Percentiles rank a stretch among this genome's conserved stretches.
Conservation (phyloP, 1,284 basidiomycete species). For the Malassezia psittaci region DNA sequence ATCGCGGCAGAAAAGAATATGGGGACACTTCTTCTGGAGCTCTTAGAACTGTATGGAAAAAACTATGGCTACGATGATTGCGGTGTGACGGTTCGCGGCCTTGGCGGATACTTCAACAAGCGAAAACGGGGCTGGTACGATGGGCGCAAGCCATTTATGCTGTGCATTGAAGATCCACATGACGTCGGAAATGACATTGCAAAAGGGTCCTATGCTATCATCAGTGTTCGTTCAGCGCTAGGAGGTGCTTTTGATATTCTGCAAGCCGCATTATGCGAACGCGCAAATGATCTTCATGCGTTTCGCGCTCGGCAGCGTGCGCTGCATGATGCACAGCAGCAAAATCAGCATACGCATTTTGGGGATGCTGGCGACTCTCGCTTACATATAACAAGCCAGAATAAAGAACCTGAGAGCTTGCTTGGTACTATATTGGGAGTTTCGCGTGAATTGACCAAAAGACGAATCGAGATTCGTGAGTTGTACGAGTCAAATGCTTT, state of each 20-base stretch:
- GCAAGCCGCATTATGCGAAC: slow-evolving; percentile 51
- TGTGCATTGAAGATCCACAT: slow-evolving; percentile 90
- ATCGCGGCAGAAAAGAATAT: slow-evolving; percentile 78
- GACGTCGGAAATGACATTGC: slow-evolving; percentile 89
- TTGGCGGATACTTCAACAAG: slow-evolving; percentile 65
- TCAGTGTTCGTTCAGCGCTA: slow-evolving; percentile 68
- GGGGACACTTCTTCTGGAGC: slow-evolving; percentile 84
- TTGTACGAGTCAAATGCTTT: slow-evolving; percentile 59
- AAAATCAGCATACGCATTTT: slow-evolving; percentile 9
- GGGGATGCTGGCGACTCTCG: slow-evolving; percentile 11
- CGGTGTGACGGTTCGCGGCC: slow-evolving; percentile 67
- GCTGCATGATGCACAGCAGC: slow-evolving; percentile 7
- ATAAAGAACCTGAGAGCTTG: slow-evolving; percentile 58
- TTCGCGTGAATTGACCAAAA: slow-evolving; percentile 61
- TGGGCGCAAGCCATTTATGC: slow-evolving; percentile 54
- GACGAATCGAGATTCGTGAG: slow-evolving; percentile 56
- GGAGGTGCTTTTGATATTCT: slow-evolving; percentile 78
- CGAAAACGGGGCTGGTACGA: slow-evolving; percentile 34
- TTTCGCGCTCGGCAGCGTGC: slow-evolving; percentile 15
- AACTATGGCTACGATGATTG: slow-evolving; percentile 62
- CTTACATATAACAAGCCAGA: slow-evolving; percentile 12
- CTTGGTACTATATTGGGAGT: slow-evolving; percentile 70
- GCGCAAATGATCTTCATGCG: slow-evolving; percentile 24
- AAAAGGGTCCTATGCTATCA: slow-evolving; percentile 71
- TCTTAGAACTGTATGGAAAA: slow-evolving; percentile 87